Conservation (phyloP, 2,329 filamentous ascomycete species). For the Amphichorda felina region DNA sequence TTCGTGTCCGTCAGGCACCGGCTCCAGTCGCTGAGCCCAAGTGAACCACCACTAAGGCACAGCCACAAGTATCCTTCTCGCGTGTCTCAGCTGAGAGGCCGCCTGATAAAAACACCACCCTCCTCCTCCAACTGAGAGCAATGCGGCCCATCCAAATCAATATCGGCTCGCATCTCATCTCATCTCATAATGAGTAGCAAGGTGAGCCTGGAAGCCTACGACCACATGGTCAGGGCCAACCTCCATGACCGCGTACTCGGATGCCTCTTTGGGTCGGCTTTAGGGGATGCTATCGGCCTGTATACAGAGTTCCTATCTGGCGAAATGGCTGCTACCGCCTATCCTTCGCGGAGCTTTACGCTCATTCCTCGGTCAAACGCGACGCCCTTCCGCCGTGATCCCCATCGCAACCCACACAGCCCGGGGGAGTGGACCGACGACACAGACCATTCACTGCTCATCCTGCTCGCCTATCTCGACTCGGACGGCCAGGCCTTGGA, state of each 20-base stretch:
- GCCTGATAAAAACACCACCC: too few relatives aligned
- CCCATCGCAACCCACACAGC: slow-evolving; percentile 28
- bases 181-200: too few relatives aligned
- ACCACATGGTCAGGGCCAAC: slow-evolving; percentile 8
- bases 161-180: too few relatives aligned
- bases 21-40: too few relatives aligned
- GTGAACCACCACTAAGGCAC: too few relatives aligned
- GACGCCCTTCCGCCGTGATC: slow-evolving; percentile 29
- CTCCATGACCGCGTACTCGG: slow-evolving; percentile 28
- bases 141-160: too few relatives aligned
- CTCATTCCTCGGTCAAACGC: slow-evolving; percentile 19
- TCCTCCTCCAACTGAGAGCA: too few relatives aligned
- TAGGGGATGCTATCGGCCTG: slow-evolving; percentile 41
- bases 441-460: slow-evolving; percentile 39
- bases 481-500: slow-evolving; percentile 22
- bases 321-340: too few relatives aligned
- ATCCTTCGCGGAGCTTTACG: background rate
- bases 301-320: slow-evolving; percentile 34
- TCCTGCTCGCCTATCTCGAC: slow-evolving; percentile 34
- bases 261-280: slow-evolving; percentile 34
- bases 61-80: too few relatives aligned
- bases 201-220: slow-evolving; percentile 5
- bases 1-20: too few relatives aligned
- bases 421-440: slow-evolving; percentile 40
- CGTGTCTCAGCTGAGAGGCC: too few relatives aligned